Percentiles rank a stretch among this genome's conserved stretches.
These are phyloP conservation scores for Talaromyces pinophilus DNA, from an alignment of 2,329 filamentous ascomycete species.

Conservation along the genomic window DNA sequence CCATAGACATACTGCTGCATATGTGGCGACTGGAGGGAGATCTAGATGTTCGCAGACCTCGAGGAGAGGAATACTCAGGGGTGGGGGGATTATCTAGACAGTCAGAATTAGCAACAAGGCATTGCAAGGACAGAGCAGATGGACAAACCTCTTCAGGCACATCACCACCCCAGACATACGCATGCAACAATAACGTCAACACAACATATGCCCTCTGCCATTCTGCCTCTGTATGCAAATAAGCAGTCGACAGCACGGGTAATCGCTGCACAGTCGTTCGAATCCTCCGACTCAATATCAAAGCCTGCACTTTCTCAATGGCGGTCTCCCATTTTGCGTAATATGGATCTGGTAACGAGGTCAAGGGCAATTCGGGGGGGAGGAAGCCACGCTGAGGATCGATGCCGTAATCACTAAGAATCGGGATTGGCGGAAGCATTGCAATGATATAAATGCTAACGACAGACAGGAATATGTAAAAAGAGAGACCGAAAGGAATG, in stretches of 20 bases:
- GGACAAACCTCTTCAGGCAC: constrained; percentile 65
- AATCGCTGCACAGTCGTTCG: constrained; percentile 76
- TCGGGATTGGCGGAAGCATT: constrained; percentile 51
- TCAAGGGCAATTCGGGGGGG: constrained; percentile 75
- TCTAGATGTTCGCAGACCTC: constrained; percentile 76
- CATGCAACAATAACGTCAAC: constrained; percentile 76
- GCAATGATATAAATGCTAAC: constrained; percentile 2
- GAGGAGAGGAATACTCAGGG: constrained; percentile 81
- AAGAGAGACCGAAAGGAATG: not conserved
- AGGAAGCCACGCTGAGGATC: constrained; percentile 75
- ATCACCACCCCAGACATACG: constrained; percentile 86
- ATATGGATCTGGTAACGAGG: constrained; percentile 80
- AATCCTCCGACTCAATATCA: constrained; percentile 82
- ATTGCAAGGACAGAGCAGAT: not conserved
- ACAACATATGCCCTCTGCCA: constrained; percentile 86
- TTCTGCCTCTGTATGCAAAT: constrained; percentile 80
- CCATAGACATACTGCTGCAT: constrained; percentile 89
- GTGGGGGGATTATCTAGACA: constrained; percentile 66
- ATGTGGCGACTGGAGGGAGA: constrained; percentile 89
- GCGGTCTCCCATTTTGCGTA: constrained; percentile 95
- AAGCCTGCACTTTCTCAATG: constrained; percentile 77
- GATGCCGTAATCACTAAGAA: constrained; percentile 72
- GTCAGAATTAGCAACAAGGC: not conserved
- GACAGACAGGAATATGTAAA: not conserved
- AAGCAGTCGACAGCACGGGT: constrained; percentile 78